Evolutionary conservation across 768 basidiomycete species (phyloP).

Genomic region (Xerocomellus chrysenteron): DNA sequence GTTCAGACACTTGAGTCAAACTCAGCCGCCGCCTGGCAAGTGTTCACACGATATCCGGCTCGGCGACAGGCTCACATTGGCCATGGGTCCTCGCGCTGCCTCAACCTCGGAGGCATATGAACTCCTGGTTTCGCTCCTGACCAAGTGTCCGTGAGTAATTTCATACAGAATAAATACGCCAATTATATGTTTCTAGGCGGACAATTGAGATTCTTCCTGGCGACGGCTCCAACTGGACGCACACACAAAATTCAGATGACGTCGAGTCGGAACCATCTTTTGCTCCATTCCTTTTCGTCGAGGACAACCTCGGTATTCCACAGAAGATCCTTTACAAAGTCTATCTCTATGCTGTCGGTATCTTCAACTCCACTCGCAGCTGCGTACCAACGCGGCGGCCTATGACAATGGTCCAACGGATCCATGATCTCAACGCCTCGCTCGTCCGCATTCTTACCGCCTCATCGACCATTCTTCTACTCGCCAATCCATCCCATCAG

Average conservation of each 20-base stretch:
- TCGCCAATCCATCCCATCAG: constrained; percentile 68
- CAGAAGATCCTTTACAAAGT: constrained; percentile 52
- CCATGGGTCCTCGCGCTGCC: not conserved
- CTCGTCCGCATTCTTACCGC: constrained; percentile 21
- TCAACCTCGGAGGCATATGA: constrained; percentile 14
- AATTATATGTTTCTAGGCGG: constrained; percentile 13
- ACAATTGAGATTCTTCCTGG: constrained; percentile 68
- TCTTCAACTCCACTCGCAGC: constrained; percentile 34
- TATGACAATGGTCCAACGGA: not conserved
- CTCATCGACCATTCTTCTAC: constrained; percentile 51
- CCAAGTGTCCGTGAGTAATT: constrained; percentile 27
- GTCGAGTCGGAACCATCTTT: constrained; percentile 17
- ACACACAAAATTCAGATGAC: constrained; percentile 2
- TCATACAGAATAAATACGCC: not conserved
- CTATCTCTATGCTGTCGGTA: constrained; percentile 45
- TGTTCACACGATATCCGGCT: not conserved
- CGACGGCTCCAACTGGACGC: constrained; percentile 46
- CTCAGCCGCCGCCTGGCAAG: no score
- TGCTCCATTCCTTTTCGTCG: constrained; percentile 54
- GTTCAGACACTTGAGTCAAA: no score
- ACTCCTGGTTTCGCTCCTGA: constrained; percentile 25
- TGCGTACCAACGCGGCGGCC: not conserved
- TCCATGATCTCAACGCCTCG: constrained; percentile 3
- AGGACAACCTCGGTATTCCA: constrained; percentile 65
- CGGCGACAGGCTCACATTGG: not conserved